Conservation (phyloP, 202 grass and related monocot genomes). For the Zoysia matrella region DNA sequence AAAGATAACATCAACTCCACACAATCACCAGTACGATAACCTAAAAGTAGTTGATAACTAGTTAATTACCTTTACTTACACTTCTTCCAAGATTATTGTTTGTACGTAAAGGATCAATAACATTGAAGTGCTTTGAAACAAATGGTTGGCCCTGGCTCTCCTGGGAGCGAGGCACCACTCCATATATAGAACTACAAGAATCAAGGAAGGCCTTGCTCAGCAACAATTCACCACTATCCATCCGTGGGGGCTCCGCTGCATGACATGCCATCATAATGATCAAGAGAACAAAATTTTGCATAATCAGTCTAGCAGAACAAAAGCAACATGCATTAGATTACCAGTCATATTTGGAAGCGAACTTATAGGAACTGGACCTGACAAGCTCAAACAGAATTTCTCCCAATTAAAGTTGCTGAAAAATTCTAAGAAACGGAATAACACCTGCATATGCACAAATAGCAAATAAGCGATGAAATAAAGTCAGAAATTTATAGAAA, state of each 20-base stretch:
- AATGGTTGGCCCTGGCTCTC: slow-evolving; percentile 76
- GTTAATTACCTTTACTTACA: slow-evolving; percentile 74
- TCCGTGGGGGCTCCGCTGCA: slow-evolving; percentile 50
- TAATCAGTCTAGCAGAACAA: slow-evolving; percentile 36
- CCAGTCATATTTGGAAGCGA: slow-evolving; percentile 87
- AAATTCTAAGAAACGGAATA: slow-evolving; percentile 67
- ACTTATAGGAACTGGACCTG: slow-evolving; percentile 91
- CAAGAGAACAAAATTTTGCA: slow-evolving; percentile 15
- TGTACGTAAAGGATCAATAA: too few relatives aligned
- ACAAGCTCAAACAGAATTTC: slow-evolving; percentile 85
- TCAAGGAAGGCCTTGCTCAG: slow-evolving; percentile 76
- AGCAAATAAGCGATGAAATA: slow-evolving; percentile 37
- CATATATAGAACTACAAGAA: slow-evolving; percentile 51
- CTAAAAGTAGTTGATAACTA: slow-evolving; percentile 21
- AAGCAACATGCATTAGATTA: slow-evolving; percentile 43
- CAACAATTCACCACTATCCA: slow-evolving; percentile 56
- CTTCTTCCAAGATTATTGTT: too few relatives aligned
- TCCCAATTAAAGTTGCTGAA: slow-evolving; percentile 70
- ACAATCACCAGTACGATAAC: slow-evolving; percentile 20
- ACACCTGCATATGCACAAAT: slow-evolving; percentile 59
- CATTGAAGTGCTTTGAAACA: slow-evolving; percentile 78
- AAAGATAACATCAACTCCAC: slow-evolving; percentile 26
- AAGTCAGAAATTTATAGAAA: slow-evolving; percentile 28
- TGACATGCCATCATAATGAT: slow-evolving; percentile 40
- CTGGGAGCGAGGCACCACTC: slow-evolving; percentile 59